Evolutionary conservation across 1,284 basidiomycete genomes (phyloP).

Genomic region (Fomitopsis schrenkii): DNA sequence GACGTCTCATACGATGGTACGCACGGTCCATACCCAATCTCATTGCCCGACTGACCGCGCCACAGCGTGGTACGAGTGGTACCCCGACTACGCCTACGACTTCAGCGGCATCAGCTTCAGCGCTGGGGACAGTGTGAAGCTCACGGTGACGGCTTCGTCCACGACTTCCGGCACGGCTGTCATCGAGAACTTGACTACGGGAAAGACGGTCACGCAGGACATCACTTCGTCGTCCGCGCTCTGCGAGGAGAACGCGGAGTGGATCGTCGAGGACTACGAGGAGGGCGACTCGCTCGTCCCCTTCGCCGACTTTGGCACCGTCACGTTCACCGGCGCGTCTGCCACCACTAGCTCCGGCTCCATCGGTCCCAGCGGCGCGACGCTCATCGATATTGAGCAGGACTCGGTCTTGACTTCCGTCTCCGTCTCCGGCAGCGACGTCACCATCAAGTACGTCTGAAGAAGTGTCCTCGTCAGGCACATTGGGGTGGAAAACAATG

Average conservation of each 20-base stretch:
- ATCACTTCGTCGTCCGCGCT: slow-evolving; percentile 28
- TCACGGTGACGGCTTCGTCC: slow-evolving; percentile 26
- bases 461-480: background rate
- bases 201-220: slow-evolving; percentile 23
- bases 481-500: background rate
- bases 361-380: slow-evolving; percentile 27
- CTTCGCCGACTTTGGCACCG: slow-evolving; percentile 31
- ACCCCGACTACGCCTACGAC: slow-evolving; percentile 31
- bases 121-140: slow-evolving; percentile 27
- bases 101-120: slow-evolving; percentile 28
- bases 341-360: slow-evolving; percentile 15
- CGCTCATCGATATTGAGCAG: slow-evolving; percentile 30
- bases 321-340: background rate
- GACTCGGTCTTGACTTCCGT: slow-evolving; percentile 24
- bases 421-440: slow-evolving; percentile 15
- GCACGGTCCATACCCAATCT: background rate
- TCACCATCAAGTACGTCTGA: slow-evolving; percentile 23
- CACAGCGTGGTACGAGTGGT: slow-evolving; percentile 38
- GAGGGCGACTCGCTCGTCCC: slow-evolving; percentile 27
- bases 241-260: slow-evolving; percentile 22
- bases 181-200: slow-evolving; percentile 27
- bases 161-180: slow-evolving; percentile 25
- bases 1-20: slow-evolving; percentile 22
- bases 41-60: background rate
- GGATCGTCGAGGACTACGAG: slow-evolving; percentile 31